Percentiles rank a stretch among this genome's conserved stretches.
phyloP scores from a whole-genome alignment of 1,139 yeast species.

The Diutina catenulata region DNA sequence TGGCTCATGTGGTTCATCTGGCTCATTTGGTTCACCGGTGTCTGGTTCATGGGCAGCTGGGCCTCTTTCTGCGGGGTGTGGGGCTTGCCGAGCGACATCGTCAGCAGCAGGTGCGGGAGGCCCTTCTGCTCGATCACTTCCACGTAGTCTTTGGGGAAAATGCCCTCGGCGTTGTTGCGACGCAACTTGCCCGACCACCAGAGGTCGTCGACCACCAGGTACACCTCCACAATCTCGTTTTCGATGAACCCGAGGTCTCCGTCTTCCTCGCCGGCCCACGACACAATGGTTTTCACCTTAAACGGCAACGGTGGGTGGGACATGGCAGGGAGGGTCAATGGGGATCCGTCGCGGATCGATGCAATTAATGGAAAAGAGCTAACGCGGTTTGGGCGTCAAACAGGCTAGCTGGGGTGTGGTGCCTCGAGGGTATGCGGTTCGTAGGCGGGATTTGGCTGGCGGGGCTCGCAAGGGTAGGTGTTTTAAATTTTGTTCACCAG shows the following conservation, averaged over 20 bases:
- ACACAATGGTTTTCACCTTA: constrained; percentile 63
- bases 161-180: constrained; percentile 74
- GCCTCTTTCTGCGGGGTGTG: constrained; percentile 8
- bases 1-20: no score
- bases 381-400: no score
- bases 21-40: no score
- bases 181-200: constrained; percentile 85
- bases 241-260: constrained; percentile 89
- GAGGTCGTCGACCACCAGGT: constrained; percentile 70
- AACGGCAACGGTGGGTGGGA: no score
- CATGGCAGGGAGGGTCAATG: no score
- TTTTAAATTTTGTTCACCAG: no score
- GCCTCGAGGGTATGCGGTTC: no score
- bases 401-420: no score
- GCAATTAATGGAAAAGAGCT: no score
- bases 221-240: constrained; percentile 82
- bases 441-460: no score
- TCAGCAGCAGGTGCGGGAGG: neutral
- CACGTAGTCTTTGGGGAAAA: constrained; percentile 85
- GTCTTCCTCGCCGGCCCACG: constrained; percentile 87
- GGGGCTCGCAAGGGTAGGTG: no score
- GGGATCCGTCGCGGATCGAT: no score
- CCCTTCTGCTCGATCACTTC: neutral
- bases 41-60: neutral
- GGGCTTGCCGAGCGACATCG: constrained; percentile 9